Base-by-base conservation (phyloP, 2,329 filamentous ascomycete species). In the Cordyceps javanica region DNA sequence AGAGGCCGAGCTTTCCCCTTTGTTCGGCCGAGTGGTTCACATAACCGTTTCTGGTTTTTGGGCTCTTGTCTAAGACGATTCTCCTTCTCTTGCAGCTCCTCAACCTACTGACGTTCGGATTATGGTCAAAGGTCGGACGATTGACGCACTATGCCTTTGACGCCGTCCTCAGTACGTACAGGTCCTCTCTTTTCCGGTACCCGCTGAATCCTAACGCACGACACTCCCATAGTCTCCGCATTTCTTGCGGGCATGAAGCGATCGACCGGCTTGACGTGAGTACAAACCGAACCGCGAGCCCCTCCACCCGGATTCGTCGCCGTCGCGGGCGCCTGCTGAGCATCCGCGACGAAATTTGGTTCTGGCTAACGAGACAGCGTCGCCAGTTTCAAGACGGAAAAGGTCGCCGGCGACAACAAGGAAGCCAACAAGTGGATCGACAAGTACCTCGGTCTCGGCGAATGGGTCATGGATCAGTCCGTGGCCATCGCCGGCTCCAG, bases 401-500 rank as follows among this genome's bases (percentile, higher is more conserved):
- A 87, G 65, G 82, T 96, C 68, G 82, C 88, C 32, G 78, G 80
- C 70, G 90, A 95, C 59, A 93, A 86, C 73, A 89, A 90, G 71
- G 88, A 92, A 62, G 74, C 94, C 65, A 87, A 88, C 71, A 87
- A 86, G 68, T 97, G 92, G 91, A 85, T 97, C 64, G 88, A 93
- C 69, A 93, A 88, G 71, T 97, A 97, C 73, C 85, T 97, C 44
- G 91, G 91, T 62, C 87, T 97, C 19, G 94, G 94, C 66, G 94
- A 99, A 78, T 96, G 91, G 85, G 89, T 97, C 63, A 96, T 99
- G 91, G 94, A 99, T 73, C 89, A 95, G 77, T 95, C 91, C 30
- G 91, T 97, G 32, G 92, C 92, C 41, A 83, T 97, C 58, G 90
- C 96, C 70, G 89, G 91, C 42, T 87, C 89, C 50, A 95, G 90